phyloP scores from a whole-genome alignment of 2,329 filamentous ascomycete genomes.

The Xenoacremonium recifei region DNA sequence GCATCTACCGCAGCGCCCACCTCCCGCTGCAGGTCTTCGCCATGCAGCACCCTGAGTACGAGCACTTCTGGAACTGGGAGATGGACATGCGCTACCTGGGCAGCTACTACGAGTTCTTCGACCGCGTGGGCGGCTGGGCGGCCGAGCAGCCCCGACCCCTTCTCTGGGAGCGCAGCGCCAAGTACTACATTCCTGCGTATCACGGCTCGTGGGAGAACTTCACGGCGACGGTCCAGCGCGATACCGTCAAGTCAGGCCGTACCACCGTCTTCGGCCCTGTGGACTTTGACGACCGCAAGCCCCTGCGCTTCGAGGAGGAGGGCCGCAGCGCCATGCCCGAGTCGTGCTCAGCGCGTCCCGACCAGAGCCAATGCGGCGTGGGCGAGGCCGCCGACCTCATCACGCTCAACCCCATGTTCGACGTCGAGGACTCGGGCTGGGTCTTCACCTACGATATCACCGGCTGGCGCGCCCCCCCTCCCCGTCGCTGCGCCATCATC shows the following conservation, averaged over 20 bases:
- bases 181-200: conserved; percentile 72
- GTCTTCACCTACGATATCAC: conserved; percentile 69
- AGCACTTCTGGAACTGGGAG: conserved; percentile 70
- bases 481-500: conserved; percentile 69
- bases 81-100: conserved; percentile 66
- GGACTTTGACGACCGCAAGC: conserved; percentile 45
- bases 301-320: conserved; percentile 50
- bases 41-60: conserved; percentile 61
- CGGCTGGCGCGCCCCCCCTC: conserved; percentile 62
- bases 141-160: conserved; percentile 65
- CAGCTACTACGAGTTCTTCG: conserved; percentile 71
- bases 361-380: conserved; percentile 58
- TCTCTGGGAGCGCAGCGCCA: conserved; percentile 75
- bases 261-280: conserved; percentile 70
- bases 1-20: conserved; percentile 66
- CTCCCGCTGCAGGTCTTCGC: conserved; percentile 65
- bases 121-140: conserved; percentile 65
- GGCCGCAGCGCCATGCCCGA: conserved; percentile 53
- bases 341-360: conserved; percentile 52
- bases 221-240: conserved; percentile 59
- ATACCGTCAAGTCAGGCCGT: conserved; percentile 51
- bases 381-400: conserved; percentile 74
- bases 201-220: conserved; percentile 75
- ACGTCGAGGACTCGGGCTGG: conserved; percentile 70
- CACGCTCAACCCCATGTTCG: conserved; percentile 75